phyloP scores from a whole-genome alignment of 1,284 basidiomycete genomes.

The Naganishia sp. region DNA sequence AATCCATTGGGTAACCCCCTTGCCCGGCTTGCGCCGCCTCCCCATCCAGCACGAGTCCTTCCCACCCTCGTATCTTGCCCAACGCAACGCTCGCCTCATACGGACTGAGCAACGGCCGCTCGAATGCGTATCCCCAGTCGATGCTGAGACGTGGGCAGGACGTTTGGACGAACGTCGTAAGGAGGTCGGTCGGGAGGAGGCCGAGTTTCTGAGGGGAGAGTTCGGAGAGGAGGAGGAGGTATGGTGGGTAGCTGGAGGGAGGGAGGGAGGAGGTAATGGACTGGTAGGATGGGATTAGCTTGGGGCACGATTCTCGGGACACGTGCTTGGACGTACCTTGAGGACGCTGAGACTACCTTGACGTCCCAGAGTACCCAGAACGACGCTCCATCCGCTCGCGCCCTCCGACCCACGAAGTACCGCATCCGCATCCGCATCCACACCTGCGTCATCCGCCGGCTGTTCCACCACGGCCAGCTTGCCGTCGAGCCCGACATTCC shows the following conservation, averaged over 20 bases:
- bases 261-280: slow-evolving; percentile 71
- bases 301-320: slow-evolving; percentile 10
- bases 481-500: slow-evolving; percentile 59
- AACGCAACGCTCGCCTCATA: slow-evolving; percentile 92
- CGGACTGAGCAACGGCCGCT: slow-evolving; percentile 82
- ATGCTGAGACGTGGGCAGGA: slow-evolving; percentile 94
- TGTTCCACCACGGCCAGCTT: slow-evolving; percentile 26
- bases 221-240: slow-evolving; percentile 83
- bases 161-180: slow-evolving; percentile 90
- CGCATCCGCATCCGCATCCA: slow-evolving; percentile 19
- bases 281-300: slow-evolving; percentile 50
- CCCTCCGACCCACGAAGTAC: slow-evolving; percentile 36
- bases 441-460: slow-evolving; percentile 27
- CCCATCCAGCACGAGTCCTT: slow-evolving; percentile 45
- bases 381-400: slow-evolving; percentile 75
- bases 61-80: slow-evolving; percentile 62
- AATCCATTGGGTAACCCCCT: slow-evolving; percentile 90
- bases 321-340: slow-evolving; percentile 57
- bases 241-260: slow-evolving; percentile 64
- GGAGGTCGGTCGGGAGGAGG: slow-evolving; percentile 70
- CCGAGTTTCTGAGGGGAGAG: slow-evolving; percentile 90
- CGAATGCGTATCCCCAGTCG: slow-evolving; percentile 98
- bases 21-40: slow-evolving; percentile 40
- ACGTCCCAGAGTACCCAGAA: slow-evolving; percentile 90
- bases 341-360: slow-evolving; percentile 91